phyloP scores from a whole-genome alignment of 1,284 basidiomycete species.

The Heliocybe sulcata region DNA sequence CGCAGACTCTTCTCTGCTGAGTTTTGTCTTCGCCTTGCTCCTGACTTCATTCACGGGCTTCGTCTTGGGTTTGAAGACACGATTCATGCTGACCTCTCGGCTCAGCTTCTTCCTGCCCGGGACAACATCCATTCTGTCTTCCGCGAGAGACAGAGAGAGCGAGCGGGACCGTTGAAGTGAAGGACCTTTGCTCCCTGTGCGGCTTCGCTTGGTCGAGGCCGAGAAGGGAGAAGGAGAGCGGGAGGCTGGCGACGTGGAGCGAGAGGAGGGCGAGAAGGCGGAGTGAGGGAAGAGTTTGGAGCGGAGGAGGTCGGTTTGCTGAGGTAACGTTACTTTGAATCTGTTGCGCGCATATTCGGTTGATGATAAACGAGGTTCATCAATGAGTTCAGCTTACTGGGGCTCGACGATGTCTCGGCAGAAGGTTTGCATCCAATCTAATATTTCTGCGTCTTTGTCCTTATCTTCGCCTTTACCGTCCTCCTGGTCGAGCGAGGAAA shows the following conservation, averaged over 20 bases:
- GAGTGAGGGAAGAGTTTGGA: slow-evolving; percentile 1
- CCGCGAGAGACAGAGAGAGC: neutral
- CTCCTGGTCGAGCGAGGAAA: neutral
- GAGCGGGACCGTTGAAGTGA: neutral
- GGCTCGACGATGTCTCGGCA: slow-evolving; percentile 2
- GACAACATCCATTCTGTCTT: neutral
- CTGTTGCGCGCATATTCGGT: neutral
- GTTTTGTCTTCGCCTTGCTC: neutral
- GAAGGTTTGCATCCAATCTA: slow-evolving; percentile 1
- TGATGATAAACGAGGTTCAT: neutral
- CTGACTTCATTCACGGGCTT: neutral
- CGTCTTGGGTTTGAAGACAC: neutral
- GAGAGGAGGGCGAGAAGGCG: neutral
- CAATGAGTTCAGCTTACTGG: neutral
- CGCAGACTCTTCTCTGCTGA: neutral
- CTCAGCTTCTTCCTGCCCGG: neutral
- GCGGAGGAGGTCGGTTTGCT: neutral
- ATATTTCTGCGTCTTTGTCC: neutral
- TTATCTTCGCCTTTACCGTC: neutral
- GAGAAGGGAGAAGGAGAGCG: neutral
- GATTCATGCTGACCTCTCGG: slow-evolving; percentile 3
- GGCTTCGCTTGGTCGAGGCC: neutral
- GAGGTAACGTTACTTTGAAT: neutral
- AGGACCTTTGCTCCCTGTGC: neutral
- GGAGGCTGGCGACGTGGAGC: neutral